A percentile compares a stretch with the other conserved stretches of the same genome.
phyloP scores from a whole-genome alignment of 495 filamentous ascomycete species.

The Cudoniella acicularis region DNA sequence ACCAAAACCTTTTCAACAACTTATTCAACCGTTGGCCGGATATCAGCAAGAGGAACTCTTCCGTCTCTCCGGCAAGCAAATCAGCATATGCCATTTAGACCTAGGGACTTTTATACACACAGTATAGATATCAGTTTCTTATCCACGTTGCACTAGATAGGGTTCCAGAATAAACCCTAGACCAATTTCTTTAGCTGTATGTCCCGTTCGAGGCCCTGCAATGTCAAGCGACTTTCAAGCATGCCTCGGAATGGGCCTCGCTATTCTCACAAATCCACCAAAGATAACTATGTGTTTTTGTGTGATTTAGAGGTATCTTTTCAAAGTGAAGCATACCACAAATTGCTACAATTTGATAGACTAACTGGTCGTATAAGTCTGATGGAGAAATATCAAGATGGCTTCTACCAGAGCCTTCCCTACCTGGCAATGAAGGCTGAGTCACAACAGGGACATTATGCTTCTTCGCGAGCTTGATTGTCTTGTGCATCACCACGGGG shows the following conservation, averaged over 20 bases:
- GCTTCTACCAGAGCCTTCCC: conserved; percentile 55
- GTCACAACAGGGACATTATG: conserved; percentile 52
- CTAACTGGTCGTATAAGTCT: conserved; percentile 51
- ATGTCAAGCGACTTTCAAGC: no score
- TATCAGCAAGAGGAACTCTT: no score
- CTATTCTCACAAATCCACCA: conserved; percentile 48
- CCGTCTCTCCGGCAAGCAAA: no score
- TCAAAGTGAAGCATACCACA: conserved; percentile 53
- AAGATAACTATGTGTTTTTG: conserved; percentile 56
- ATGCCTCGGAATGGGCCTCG: conserved; percentile 21
- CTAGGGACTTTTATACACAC: no score
- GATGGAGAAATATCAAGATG: conserved; percentile 51
- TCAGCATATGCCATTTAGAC: no score
- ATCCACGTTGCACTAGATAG: no score
- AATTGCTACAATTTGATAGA: conserved; percentile 58
- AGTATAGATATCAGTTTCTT: no score
- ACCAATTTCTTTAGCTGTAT: no score
- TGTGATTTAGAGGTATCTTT: conserved; percentile 50
- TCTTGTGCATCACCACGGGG: conserved; percentile 57
- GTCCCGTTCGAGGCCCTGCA: no score
- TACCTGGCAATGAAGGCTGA: conserved; percentile 54
- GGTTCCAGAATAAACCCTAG: no score
- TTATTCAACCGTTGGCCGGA: no score
- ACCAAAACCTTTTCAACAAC: no score
- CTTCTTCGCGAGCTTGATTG: conserved; percentile 51